Percentiles rank a stretch among this genome's conserved stretches.
These are phyloP conservation scores for Agarophyton chilense DNA, from an alignment of 23 red algal genomes.

Conservation along the genomic window DNA sequence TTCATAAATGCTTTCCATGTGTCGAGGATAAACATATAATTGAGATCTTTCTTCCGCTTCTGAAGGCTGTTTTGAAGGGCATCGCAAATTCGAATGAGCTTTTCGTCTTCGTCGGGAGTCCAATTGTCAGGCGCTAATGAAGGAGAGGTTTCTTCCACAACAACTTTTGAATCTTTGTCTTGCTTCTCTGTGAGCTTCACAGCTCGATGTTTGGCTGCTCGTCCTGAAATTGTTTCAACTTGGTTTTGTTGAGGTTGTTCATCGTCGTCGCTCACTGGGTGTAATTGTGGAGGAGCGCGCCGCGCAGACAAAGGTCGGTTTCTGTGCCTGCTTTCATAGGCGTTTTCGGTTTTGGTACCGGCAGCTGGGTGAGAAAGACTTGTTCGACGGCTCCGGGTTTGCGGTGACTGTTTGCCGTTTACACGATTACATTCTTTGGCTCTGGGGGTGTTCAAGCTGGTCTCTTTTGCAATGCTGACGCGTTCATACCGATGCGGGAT, in stretches of 20 bases:
- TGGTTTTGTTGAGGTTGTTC: not conserved
- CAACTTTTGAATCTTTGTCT: not conserved
- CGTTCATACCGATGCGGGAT: not conserved
- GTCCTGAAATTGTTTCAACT: not conserved
- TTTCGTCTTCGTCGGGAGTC: slow-evolving; percentile 13
- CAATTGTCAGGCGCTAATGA: not conserved
- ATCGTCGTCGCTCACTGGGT: not conserved
- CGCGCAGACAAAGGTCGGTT: too few relatives aligned
- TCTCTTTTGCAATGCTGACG: not conserved
- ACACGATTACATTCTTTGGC: not conserved
- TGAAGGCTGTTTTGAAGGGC: not conserved
- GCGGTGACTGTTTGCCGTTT: not conserved
- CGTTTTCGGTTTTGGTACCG: too few relatives aligned
- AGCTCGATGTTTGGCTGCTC: not conserved
- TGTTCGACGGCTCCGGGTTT: too few relatives aligned
- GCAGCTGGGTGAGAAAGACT: too few relatives aligned
- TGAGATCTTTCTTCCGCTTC: too few relatives aligned
- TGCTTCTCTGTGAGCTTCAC: not conserved
- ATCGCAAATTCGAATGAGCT: not conserved
- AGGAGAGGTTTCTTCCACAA: not conserved
- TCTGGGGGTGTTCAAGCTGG: not conserved
- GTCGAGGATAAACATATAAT: not conserved
- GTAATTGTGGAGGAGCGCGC: too few relatives aligned
- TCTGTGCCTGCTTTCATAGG: too few relatives aligned
- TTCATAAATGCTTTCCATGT: not conserved